Percentiles rank a stretch among this genome's conserved stretches.
These are phyloP conservation scores for Syzygium aromaticum DNA, from an alignment of 345 rosid genomes.

Conservation along the genomic window DNA sequence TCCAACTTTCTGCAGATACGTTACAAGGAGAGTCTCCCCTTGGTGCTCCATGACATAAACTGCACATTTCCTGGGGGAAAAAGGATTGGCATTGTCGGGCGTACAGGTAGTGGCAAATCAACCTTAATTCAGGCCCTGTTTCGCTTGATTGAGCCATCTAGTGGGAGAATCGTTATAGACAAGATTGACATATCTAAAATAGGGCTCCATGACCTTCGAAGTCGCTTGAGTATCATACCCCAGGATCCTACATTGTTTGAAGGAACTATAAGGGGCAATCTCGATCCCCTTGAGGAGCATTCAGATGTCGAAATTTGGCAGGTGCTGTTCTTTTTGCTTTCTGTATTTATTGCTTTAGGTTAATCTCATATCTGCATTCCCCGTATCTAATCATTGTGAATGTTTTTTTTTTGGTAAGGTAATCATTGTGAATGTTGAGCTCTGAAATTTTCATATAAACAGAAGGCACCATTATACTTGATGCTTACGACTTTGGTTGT, in stretches of 20 bases:
- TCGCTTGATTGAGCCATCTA: slow-evolving; percentile 81
- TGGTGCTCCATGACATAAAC: slow-evolving; percentile 80
- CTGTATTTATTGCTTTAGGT: neutral
- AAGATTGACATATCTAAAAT: slow-evolving; percentile 79
- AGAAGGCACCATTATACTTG: neutral
- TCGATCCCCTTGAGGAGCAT: slow-evolving; percentile 96
- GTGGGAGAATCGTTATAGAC: slow-evolving; percentile 84
- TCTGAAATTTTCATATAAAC: neutral
- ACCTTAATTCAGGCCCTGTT: slow-evolving; percentile 96
- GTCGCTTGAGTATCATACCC: slow-evolving; percentile 91
- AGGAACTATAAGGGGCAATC: slow-evolving; percentile 92
- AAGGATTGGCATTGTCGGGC: slow-evolving; percentile 96
- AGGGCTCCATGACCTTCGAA: slow-evolving; percentile 97
- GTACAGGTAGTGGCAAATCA: slow-evolving; percentile 99
- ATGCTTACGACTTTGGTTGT: neutral
- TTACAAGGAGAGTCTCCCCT: slow-evolving; percentile 91
- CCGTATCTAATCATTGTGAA: neutral
- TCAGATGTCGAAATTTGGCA: slow-evolving; percentile 87
- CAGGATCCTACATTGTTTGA: slow-evolving; percentile 98
- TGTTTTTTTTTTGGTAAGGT: too few relatives aligned
- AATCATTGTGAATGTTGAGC: neutral
- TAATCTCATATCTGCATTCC: neutral
- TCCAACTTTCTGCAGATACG: slow-evolving; percentile 52
- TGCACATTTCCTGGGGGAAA: slow-evolving; percentile 91
- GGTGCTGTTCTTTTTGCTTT: slow-evolving; percentile 25